A percentile compares a stretch with the other conserved stretches of the same genome.
Evolutionary conservation across 305 asterid genomes (phyloP).

Genomic region (Fraxinus angustifolia): DNA sequence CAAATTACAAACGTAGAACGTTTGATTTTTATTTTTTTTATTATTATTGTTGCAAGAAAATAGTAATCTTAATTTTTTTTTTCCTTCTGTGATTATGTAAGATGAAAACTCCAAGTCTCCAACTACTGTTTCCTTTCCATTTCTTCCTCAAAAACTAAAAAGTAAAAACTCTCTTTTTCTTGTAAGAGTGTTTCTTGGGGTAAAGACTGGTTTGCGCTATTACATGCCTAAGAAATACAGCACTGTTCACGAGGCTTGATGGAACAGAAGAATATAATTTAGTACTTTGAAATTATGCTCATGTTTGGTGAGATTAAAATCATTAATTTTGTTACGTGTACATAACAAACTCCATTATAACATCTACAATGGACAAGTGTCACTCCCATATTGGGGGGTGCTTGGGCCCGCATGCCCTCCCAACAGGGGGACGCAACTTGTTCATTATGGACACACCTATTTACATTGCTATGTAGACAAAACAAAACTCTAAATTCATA

Average conservation of each 20-base stretch:
- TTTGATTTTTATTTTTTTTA: neutral
- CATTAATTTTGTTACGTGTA: too few species aligned
- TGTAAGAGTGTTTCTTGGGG: conserved; percentile 33
- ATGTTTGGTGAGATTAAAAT: too few species aligned
- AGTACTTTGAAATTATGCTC: neutral
- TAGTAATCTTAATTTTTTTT: conserved; percentile 34
- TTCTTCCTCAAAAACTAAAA: conserved; percentile 23
- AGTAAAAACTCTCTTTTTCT: conserved; percentile 32
- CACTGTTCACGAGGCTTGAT: conserved; percentile 7
- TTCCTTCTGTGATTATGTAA: conserved; percentile 18
- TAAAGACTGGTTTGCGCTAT: conserved; percentile 22
- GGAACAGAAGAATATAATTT: neutral
- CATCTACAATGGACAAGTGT: too few species aligned
- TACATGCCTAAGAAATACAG: neutral
- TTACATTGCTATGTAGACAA: too few species aligned
- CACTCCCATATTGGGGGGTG: too few species aligned
- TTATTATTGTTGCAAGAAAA: conserved; percentile 46
- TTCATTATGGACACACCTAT: too few species aligned
- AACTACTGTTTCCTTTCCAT: conserved; percentile 26
- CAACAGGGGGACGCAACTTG: too few species aligned
- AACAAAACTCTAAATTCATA: too few species aligned
- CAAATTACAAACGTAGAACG: conserved; percentile 28
- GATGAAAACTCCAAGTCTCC: conserved; percentile 19
- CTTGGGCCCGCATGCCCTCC: too few species aligned
- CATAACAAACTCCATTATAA: too few species aligned